phyloP scores from a whole-genome alignment of 192 early-diverging fungal genomes.

The Coemansia sp. region DNA sequence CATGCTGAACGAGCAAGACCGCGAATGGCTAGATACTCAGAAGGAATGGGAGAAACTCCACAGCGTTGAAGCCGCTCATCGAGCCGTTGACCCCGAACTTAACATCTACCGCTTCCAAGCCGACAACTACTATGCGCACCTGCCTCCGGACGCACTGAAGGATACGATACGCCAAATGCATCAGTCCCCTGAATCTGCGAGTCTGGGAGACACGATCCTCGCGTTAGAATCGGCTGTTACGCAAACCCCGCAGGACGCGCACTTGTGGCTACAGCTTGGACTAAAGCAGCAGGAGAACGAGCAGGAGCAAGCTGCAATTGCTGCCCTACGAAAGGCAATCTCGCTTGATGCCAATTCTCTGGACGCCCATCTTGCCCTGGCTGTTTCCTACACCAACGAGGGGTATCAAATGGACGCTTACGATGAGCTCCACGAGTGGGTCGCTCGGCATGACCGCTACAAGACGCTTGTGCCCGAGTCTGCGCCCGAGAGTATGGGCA shows the following conservation, averaged over 20 bases:
- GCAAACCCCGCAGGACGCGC: conserved; percentile 72
- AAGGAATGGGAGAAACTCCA: conserved; percentile 68
- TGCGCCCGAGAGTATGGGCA: conserved; percentile 43
- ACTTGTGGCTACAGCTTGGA: conserved; percentile 84
- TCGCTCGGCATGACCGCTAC: conserved; percentile 73
- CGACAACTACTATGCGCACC: conserved; percentile 31
- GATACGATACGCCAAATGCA: conserved; percentile 56
- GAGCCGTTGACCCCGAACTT: conserved; percentile 58
- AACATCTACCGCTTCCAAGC: conserved; percentile 70
- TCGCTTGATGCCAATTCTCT: conserved; percentile 67
- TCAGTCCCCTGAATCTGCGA: conserved; percentile 51
- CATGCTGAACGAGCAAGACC: conserved; percentile 59
- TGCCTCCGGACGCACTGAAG: conserved; percentile 40
- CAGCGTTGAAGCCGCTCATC: conserved; percentile 31
- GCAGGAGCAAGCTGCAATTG: conserved; percentile 86
- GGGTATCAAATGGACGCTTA: conserved; percentile 81
- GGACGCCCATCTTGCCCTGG: conserved; percentile 81
- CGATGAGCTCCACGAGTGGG: conserved; percentile 86
- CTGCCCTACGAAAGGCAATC: conserved; percentile 80
- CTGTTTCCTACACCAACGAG: conserved; percentile 95
- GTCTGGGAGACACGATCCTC: conserved; percentile 84
- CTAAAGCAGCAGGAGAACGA: conserved; percentile 96
- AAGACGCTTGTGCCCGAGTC: conserved; percentile 35
- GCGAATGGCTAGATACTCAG: conserved; percentile 70
- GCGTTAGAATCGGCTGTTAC: conserved; percentile 88